Evolutionary conservation across 331 rosid genomes (phyloP).

Genomic region (Acacia concinna): DNA sequence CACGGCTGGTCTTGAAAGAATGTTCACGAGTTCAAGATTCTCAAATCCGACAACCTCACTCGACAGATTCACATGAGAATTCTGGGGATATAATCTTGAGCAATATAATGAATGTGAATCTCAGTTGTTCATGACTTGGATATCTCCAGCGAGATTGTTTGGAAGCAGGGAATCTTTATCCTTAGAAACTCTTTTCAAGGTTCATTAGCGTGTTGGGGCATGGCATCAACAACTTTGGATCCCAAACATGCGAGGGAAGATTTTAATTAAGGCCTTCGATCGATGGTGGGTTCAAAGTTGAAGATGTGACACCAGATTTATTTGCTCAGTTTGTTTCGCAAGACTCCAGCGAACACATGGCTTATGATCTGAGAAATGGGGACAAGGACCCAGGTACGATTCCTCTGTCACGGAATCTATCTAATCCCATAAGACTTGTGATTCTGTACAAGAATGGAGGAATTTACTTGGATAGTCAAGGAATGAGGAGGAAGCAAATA

Average conservation of each 20-base stretch:
- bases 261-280: constrained; percentile 60
- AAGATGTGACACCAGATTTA: constrained; percentile 65
- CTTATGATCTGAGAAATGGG: constrained; percentile 53
- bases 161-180: constrained; percentile 54
- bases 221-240: constrained; percentile 71
- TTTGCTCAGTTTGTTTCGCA: constrained; percentile 57
- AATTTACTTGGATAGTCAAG: constrained; percentile 61
- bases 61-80: no score
- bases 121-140: constrained; percentile 96
- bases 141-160: constrained; percentile 54
- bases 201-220: no score
- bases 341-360: constrained; percentile 65
- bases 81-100: no score
- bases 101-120: no score
- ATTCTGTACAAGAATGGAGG: constrained; percentile 75
- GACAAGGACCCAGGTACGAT: constrained; percentile 79
- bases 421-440: constrained; percentile 68
- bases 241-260: constrained; percentile 44
- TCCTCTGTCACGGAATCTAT: constrained; percentile 66
- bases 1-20: no score
- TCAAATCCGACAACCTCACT: no score
- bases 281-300: constrained; percentile 57
- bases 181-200: constrained; percentile 60
- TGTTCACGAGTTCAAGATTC: no score
- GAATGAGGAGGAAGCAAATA: constrained; percentile 43